phyloP scores from a whole-genome alignment of 1,284 basidiomycete genomes.

The Laetiporus sulphureus region DNA sequence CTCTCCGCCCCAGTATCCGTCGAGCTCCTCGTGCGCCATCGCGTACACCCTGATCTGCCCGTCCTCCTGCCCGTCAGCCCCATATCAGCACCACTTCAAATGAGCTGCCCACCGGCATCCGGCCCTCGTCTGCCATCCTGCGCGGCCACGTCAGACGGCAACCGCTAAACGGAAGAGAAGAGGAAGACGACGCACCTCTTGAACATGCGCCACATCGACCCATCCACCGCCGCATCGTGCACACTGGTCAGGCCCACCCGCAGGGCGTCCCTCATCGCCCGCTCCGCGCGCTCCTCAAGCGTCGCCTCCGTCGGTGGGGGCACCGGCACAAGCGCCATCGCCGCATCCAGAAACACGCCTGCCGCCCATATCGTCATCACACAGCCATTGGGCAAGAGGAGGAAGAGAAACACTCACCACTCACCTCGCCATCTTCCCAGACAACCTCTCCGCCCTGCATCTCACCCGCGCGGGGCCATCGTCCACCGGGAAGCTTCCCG shows the following conservation, averaged over 20 bases:
- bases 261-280: conserved; percentile 64
- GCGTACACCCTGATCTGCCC: conserved; percentile 69
- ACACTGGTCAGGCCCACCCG: conserved; percentile 75
- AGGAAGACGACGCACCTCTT: conserved; percentile 37
- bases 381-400: conserved; percentile 6
- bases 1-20: conserved; percentile 60
- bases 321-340: conserved; percentile 59
- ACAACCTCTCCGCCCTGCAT: conserved; percentile 77
- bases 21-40: conserved; percentile 59
- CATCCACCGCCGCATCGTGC: conserved; percentile 68
- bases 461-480: too few species aligned
- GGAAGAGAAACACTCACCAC: conserved; percentile 41
- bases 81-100: too few species aligned
- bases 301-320: conserved; percentile 59
- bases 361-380: not conserved
- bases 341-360: conserved; percentile 72
- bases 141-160: too few species aligned
- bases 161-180: too few species aligned
- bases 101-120: conserved; percentile 66
- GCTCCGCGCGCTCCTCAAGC: conserved; percentile 47
- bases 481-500: conserved; percentile 13
- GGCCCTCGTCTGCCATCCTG: conserved; percentile 44
- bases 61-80: too few species aligned
- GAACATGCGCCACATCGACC: conserved; percentile 58
- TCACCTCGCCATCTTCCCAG: conserved; percentile 57